Evolutionary conservation across 2,329 filamentous ascomycete species (phyloP).

Genomic region (Cytospora piceae): DNA sequence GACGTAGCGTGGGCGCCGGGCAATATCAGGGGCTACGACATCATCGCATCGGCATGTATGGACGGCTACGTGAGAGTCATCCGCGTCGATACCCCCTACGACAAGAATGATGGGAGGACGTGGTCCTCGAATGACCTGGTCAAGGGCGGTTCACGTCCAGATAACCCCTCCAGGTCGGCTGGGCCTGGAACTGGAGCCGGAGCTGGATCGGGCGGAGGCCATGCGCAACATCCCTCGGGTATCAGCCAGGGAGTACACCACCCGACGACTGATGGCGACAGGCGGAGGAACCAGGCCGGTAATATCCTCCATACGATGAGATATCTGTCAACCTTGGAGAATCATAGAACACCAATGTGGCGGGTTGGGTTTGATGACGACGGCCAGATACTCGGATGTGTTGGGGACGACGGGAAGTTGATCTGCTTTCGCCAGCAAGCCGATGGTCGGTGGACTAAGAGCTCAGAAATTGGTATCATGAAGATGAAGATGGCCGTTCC

Average conservation of each 20-base stretch:
- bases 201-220: slow-evolving; percentile 23
- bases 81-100: slow-evolving; percentile 67
- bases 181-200: neutral
- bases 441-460: slow-evolving; percentile 62
- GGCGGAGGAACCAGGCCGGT: slow-evolving; percentile 62
- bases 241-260: slow-evolving; percentile 59
- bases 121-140: slow-evolving; percentile 54
- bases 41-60: slow-evolving; percentile 89
- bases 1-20: slow-evolving; percentile 93
- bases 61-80: slow-evolving; percentile 92
- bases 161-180: slow-evolving; percentile 27
- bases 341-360: slow-evolving; percentile 74
- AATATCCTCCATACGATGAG: slow-evolving; percentile 66
- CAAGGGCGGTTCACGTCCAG: slow-evolving; percentile 38
- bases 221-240: slow-evolving; percentile 48
- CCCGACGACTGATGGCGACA: slow-evolving; percentile 50
- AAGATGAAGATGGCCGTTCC: slow-evolving; percentile 58
- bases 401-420: slow-evolving; percentile 74
- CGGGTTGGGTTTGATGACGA: slow-evolving; percentile 71
- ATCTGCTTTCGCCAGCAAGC: slow-evolving; percentile 65
- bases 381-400: slow-evolving; percentile 74
- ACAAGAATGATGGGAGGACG: slow-evolving; percentile 50
- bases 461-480: slow-evolving; percentile 61
- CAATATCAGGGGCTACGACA: slow-evolving; percentile 86
- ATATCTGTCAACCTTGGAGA: slow-evolving; percentile 69